Evolutionary conservation across 2,329 filamentous ascomycete species (phyloP).

Genomic region (Fusarium lateritium): DNA sequence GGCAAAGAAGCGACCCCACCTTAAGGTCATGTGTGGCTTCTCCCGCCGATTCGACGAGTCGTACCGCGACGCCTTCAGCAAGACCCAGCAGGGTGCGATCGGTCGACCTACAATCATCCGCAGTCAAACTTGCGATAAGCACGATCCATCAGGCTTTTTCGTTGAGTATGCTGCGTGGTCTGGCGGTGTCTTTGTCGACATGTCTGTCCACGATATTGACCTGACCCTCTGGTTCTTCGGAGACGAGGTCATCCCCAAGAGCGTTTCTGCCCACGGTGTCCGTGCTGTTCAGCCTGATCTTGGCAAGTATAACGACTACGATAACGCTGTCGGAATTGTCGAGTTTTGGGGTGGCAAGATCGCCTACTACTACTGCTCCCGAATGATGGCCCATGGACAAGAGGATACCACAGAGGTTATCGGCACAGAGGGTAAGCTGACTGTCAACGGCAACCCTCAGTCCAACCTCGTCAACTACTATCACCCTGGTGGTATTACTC

Average conservation of each 20-base stretch:
- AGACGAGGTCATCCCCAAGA: slow-evolving; percentile 50
- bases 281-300: slow-evolving; percentile 51
- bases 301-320: slow-evolving; percentile 48
- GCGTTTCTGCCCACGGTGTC: slow-evolving; percentile 49
- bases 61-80: slow-evolving; percentile 71
- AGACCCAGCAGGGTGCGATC: slow-evolving; percentile 68
- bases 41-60: slow-evolving; percentile 69
- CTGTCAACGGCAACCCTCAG: slow-evolving; percentile 62
- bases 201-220: slow-evolving; percentile 76
- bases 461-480: slow-evolving; percentile 32
- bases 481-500: slow-evolving; percentile 18
- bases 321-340: slow-evolving; percentile 66
- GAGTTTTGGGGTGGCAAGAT: slow-evolving; percentile 76
- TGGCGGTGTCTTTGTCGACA: slow-evolving; percentile 79
- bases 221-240: slow-evolving; percentile 53
- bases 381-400: slow-evolving; percentile 79
- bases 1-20: slow-evolving; percentile 61
- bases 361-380: slow-evolving; percentile 73
- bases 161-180: slow-evolving; percentile 75
- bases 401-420: slow-evolving; percentile 78
- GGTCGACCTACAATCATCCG: slow-evolving; percentile 73
- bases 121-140: slow-evolving; percentile 77
- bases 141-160: slow-evolving; percentile 76
- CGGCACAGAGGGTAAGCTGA: slow-evolving; percentile 75
- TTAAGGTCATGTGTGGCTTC: slow-evolving; percentile 69